Evolutionary conservation across 805 yeast species (phyloP), one percentile per base, ranked within the genome.

Genomic region (Cyberlindnera saturnus): DNA sequence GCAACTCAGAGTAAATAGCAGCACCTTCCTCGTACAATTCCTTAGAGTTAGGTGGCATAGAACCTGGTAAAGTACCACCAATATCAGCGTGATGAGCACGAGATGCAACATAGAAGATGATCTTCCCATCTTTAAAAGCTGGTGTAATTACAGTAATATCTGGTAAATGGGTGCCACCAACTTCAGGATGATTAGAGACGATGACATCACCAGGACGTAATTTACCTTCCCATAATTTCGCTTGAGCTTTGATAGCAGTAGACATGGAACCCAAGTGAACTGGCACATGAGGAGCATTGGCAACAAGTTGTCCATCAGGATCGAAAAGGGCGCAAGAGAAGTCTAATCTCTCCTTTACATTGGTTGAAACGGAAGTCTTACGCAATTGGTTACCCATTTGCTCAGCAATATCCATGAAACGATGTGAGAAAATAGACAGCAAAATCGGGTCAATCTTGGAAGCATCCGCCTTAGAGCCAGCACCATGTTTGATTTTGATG

Each of bases 51-150:
- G 96, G 96, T 14, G 97, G 96, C 89, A 90, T 88, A 0, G 95
- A 84, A 1, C 97, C 97, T 1, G 97, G 96, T 31, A 87, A 65
- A 45, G 83, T 77, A 13, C 96, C 95, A 15, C 98, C 97, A 57
- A 91, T 90, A 63, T 90, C 98, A 6, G 96, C 90, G 65, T 91
- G 98, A 64, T 90, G 98, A 2, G 96, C 97, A 50, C 98, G 73
- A 0, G 96, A 82, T 0, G 97, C 98, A 13, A 87, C 89, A 71
- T 87, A 90, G 61, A 90, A 90, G 23, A 88, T 76, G 31, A 87
- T 73, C 41, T 68, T 62, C 18, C 66, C 70, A 20, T 70, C 70
- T n/a, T 77, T 69, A 57, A 87, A 84, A 2, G 90, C 89, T 0
- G 98, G 98, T 0, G 96, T 86, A 36, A 91, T 81, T 11, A 90